Conservation (phyloP, 495 filamentous ascomycete genomes). For the Xylaria curta region DNA sequence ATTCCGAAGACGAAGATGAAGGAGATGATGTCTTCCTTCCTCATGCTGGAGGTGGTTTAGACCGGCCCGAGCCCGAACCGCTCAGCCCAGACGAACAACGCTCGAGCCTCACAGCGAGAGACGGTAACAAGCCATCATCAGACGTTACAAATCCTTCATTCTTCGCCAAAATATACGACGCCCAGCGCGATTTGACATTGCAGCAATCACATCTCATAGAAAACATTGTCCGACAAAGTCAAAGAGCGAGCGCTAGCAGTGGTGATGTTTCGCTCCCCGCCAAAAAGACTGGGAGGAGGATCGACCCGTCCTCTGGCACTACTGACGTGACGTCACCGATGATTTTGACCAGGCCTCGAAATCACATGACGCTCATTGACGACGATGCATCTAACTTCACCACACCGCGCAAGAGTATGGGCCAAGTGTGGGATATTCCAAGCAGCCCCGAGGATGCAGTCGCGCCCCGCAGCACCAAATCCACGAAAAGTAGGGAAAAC, state of each 20-base stretch:
- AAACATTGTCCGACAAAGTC: conserved; percentile 39
- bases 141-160: conserved; percentile 36
- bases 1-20: conserved; percentile 42
- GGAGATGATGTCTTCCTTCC: conserved; percentile 29
- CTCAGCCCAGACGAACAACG: conserved; percentile 32
- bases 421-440: conserved; percentile 39
- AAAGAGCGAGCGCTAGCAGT: conserved; percentile 38
- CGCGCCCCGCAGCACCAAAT: conserved; percentile 10
- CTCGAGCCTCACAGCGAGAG: conserved; percentile 20
- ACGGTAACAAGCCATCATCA: conserved; percentile 25
- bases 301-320: conserved; percentile 34
- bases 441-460: conserved; percentile 33
- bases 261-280: conserved; percentile 34
- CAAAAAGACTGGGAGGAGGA: conserved; percentile 31
- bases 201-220: conserved; percentile 38
- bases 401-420: conserved; percentile 34
- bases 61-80: conserved; percentile 35
- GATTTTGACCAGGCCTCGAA: conserved; percentile 26
- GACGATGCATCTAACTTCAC: conserved; percentile 32
- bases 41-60: conserved; percentile 22
- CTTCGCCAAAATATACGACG: conserved; percentile 35
- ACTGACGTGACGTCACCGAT: conserved; percentile 37
- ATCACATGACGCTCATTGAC: conserved; percentile 26
- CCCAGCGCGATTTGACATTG: conserved; percentile 33
- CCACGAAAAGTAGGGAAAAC: conserved; percentile 26